Conservation (phyloP, 1,284 basidiomycete species). For the Irpex lacteus region DNA sequence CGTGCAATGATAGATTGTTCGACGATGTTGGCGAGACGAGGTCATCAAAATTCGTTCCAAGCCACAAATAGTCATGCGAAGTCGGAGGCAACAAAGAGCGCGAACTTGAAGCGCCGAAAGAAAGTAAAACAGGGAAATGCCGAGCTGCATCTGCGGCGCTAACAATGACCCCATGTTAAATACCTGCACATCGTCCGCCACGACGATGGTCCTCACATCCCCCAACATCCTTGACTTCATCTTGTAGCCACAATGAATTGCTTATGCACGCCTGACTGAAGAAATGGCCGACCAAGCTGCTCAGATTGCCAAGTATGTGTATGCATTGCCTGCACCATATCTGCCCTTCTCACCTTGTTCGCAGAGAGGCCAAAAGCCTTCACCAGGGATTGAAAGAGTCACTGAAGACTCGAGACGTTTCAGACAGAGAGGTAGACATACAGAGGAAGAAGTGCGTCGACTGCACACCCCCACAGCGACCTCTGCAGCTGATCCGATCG, state of each 20-base stretch:
- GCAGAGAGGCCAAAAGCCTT: constrained; percentile 68
- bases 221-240: neutral
- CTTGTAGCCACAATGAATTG: constrained; percentile 6
- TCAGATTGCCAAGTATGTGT: constrained; percentile 23
- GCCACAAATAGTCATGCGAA: too few species aligned
- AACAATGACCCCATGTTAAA: neutral
- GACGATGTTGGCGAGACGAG: too few species aligned
- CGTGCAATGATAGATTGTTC: too few species aligned
- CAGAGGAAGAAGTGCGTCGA: constrained; percentile 74
- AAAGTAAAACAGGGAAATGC: constrained; percentile 1
- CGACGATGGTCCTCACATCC: constrained; percentile 14
- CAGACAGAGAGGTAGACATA: constrained; percentile 82
- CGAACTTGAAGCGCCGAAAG: neutral
- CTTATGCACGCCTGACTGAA: constrained; percentile 8
- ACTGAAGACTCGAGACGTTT: constrained; percentile 71
- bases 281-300: constrained; percentile 28
- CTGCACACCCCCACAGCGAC: constrained; percentile 6
- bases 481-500: constrained; percentile 13
- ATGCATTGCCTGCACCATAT: neutral
- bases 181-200: constrained; percentile 10
- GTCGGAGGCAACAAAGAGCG: too few species aligned
- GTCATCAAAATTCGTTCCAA: too few species aligned
- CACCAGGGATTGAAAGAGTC: constrained; percentile 68
- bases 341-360: constrained; percentile 8
- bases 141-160: neutral